Evolutionary conservation across 768 basidiomycete species (phyloP), one percentile per base, ranked within the genome.

Genomic region (Amanita exitialis): DNA sequence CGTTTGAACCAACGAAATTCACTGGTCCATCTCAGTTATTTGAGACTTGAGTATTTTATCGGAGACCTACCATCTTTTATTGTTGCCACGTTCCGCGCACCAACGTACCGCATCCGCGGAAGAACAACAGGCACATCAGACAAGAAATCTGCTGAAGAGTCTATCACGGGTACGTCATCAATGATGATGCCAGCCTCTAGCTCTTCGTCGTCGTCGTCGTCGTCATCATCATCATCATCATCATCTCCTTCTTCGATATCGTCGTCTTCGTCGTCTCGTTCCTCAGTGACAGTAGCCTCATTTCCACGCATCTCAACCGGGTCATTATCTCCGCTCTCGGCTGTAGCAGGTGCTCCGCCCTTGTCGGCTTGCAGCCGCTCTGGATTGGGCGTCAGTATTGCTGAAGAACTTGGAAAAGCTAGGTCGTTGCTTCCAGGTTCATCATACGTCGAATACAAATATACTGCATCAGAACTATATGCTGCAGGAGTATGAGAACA

Each of bases 41-140:
- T 18, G 46, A 18, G 6, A n/a, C 34, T 3, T 23, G 42, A 16
- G 25, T 12, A 46, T 18, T 46, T 8, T 9, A 9, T 41, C 15
- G 1, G 20, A 36, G 16, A 61, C 82, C 59, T 56, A 84, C 91
- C 89, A 62, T 93, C 91, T 65, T 95, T 95, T 37, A 90, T 76
- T 0, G 92, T 95, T 54, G 80, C 80, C 1, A 87, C 70, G 60
- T 93, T 95, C 50, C 83, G 79, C 28, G 82, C 79, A 12, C 91
- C 91, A 35, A 64, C 61, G 64, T 75, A 94, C 13, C 76, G 74
- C 54, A 63, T 65, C 36, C 82, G 77, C 23, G 91, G 90, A 54
- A 76, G 65, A 44, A 92, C 66, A 35, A 80, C 64, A 10, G 83
- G 75, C 3, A 78, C 74, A 45, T 64, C 62, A 37, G 61, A 61